Conservation (phyloP, 805 yeast genomes). For the Spathaspora passalidarum region DNA sequence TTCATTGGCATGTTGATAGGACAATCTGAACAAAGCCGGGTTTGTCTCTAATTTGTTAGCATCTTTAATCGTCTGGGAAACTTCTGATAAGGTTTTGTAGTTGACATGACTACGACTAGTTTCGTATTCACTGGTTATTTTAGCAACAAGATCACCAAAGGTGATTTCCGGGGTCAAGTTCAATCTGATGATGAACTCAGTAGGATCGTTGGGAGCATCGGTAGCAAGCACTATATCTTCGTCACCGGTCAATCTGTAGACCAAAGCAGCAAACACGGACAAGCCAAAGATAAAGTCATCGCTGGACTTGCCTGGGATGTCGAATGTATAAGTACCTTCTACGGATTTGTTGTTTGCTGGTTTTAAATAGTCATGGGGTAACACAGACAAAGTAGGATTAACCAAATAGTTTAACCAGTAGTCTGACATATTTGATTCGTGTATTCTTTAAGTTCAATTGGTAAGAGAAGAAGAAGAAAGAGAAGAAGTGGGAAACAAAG, state of each 20-base stretch:
- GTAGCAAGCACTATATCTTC: constrained; percentile 91
- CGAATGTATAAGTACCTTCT: constrained; percentile 48
- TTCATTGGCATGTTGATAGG: constrained; percentile 47
- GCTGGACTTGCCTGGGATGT: constrained; percentile 2
- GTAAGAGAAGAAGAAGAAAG: background rate
- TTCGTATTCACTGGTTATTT: constrained; percentile 42
- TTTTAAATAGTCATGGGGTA: constrained; percentile 84
- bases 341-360: constrained; percentile 68
- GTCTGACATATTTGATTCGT: constrained; percentile 10
- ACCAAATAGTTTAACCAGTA: constrained; percentile 67
- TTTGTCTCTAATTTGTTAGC: constrained; percentile 49
- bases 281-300: constrained; percentile 50
- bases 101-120: constrained; percentile 37
- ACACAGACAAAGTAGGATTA: constrained; percentile 79
- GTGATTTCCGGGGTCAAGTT: constrained; percentile 52
- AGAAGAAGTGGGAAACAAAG: background rate
- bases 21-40: constrained; percentile 63
- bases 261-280: constrained; percentile 65
- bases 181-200: constrained; percentile 61
- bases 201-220: constrained; percentile 29
- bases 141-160: constrained; percentile 51
- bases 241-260: constrained; percentile 85
- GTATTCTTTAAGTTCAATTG: background rate
- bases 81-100: constrained; percentile 46
- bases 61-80: constrained; percentile 50